Base-by-base conservation (phyloP, 2,329 filamentous ascomycete species). In the Teratosphaeria gauchensis region DNA sequence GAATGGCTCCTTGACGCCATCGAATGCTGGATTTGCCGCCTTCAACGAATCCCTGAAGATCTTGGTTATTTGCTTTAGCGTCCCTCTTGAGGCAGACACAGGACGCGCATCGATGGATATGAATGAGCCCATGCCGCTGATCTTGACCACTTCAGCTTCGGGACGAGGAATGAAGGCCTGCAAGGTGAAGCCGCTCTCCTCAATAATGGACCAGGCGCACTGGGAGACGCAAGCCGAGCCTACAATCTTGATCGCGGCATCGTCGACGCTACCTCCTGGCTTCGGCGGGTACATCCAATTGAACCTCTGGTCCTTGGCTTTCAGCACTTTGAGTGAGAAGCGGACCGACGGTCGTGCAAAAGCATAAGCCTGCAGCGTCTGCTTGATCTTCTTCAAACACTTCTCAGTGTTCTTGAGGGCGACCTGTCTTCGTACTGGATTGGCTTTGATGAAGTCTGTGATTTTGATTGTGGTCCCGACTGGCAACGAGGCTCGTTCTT, bases 41-140 rank as follows among this genome's bases (percentile, higher is more conserved):
- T 69, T 71, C 21, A 89, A 58, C 57, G 78, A 74, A 0, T 76
- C 75, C 61, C 79, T 82, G 67, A 85, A 84, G 0, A 79, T 72
- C 0, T 72, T 71, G 1, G 78, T 60, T 2, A 91, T 72, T 64
- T 83, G 84, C 70, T 85, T 89, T 53, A 82, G 77, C 0, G 79
- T 81, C 1, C 84, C 84, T 57, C 78, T 76, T 2, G 71, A 69
- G 6, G 78, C 68, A 2, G 81, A 80, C 14, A 92, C 74, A 3
- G 88, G 88, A 19, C 88, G 80, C 14, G 78, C 78, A 68, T 92
- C 87, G 24, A 92, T 77, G 0, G 86, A 88, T 33, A 91, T 73
- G 68, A 85, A 90, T 4, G 79, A 72, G 8, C 77, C 76, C 14
- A 72, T 55, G 19, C 72, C 72, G 38, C 70, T 69, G 54, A 80